Conservation (phyloP, 2,329 filamentous ascomycete genomes). For the Epichloe festucae region DNA sequence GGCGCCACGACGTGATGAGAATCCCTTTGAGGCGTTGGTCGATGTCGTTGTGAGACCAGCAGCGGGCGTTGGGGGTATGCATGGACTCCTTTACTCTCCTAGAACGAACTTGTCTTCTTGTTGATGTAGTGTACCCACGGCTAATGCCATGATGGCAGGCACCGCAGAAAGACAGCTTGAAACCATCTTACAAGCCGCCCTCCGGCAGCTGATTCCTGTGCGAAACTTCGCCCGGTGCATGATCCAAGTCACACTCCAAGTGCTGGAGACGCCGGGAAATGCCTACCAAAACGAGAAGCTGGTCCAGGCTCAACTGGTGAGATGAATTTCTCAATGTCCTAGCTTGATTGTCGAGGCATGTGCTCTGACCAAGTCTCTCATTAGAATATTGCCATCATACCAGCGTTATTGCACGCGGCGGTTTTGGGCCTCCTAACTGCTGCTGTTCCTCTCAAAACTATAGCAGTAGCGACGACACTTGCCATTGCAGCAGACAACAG, state of each 20-base stretch:
- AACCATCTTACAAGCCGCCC: constrained; percentile 55
- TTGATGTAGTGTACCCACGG: not conserved
- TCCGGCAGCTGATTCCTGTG: constrained; percentile 62
- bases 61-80: constrained; percentile 65
- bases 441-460: constrained; percentile 65
- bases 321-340: constrained; percentile 11
- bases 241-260: constrained; percentile 72
- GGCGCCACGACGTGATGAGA: constrained; percentile 75
- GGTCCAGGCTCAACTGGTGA: constrained; percentile 46
- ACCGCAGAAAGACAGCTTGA: constrained; percentile 75
- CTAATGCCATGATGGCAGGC: constrained; percentile 24
- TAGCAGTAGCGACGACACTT: constrained; percentile 52
- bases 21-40: constrained; percentile 79
- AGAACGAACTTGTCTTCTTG: too few relatives aligned
- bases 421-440: constrained; percentile 70
- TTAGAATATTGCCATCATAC: constrained; percentile 67
- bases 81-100: not conserved
- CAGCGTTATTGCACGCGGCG: constrained; percentile 69
- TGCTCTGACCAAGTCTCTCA: constrained; percentile 6
- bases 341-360: not conserved
- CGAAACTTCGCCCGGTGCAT: constrained; percentile 64
- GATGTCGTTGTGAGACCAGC: constrained; percentile 85
- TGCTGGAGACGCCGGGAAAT: constrained; percentile 56
- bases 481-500: constrained; percentile 36
- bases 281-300: constrained; percentile 49